A percentile compares a stretch with the other conserved stretches of the same genome.
Evolutionary conservation across 1,139 yeast genomes (phyloP).

Genomic region (Nakaseomyces uthaithaninus): DNA sequence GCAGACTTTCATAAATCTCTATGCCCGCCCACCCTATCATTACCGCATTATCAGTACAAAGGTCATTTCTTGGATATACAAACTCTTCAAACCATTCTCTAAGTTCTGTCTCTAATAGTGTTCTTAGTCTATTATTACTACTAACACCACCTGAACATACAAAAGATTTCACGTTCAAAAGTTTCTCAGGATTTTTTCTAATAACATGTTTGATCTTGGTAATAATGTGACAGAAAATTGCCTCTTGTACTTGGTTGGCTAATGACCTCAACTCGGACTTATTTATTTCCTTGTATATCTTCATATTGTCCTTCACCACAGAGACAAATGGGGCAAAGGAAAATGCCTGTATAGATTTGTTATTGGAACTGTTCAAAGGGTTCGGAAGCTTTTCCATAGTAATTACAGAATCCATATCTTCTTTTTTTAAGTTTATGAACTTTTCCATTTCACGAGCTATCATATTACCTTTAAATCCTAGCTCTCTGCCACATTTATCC

Average conservation of each 20-base stretch:
- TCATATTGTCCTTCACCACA: constrained; percentile 37
- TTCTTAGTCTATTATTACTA: constrained; percentile 55
- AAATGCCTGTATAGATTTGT: constrained; percentile 43
- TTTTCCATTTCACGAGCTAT: constrained; percentile 74
- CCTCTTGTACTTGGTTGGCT: constrained; percentile 57
- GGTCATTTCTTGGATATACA: constrained; percentile 58
- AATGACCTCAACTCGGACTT: constrained; percentile 34
- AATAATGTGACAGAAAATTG: constrained; percentile 63
- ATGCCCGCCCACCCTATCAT: constrained; percentile 99
- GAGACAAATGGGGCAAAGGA: constrained; percentile 77
- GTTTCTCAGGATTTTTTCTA: constrained; percentile 36
- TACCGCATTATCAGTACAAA: constrained; percentile 91
- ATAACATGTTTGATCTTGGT: constrained; percentile 53
- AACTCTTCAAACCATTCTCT: constrained; percentile 29
- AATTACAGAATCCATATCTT: constrained; percentile 18
- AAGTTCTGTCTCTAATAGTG: constrained; percentile 39
- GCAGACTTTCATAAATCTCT: constrained; percentile 56
- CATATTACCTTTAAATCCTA: constrained; percentile 76
- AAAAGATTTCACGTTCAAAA: constrained; percentile 44
- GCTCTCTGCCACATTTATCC: constrained; percentile 83
- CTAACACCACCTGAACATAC: constrained; percentile 95
- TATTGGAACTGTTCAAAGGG: constrained; percentile 45
- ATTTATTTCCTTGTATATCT: constrained; percentile 15
- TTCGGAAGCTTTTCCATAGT: constrained; percentile 35
- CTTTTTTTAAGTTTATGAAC: constrained; percentile 38